Evolutionary conservation across 306 rosid species (phyloP).

Genomic region (Erythrophleum fordii): DNA sequence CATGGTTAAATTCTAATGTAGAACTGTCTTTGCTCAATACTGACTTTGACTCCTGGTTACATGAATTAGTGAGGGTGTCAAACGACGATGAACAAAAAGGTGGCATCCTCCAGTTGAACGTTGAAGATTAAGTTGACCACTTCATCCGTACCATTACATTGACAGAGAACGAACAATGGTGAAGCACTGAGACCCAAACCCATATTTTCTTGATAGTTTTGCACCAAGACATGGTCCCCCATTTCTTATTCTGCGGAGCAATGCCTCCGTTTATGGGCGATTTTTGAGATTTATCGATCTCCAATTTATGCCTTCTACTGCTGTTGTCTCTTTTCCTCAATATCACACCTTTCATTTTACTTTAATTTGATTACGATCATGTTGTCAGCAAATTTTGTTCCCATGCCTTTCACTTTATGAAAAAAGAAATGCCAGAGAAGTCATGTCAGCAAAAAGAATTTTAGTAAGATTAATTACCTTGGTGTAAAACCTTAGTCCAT

Average conservation of each 20-base stretch:
- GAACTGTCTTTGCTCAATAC: neutral
- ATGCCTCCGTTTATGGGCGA: constrained; percentile 32
- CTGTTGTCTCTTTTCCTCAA: neutral
- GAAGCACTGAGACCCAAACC: constrained; percentile 6
- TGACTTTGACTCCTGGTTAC: constrained; percentile 17
- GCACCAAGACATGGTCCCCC: neutral
- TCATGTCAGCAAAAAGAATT: neutral
- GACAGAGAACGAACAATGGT: constrained; percentile 6
- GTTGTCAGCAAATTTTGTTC: neutral
- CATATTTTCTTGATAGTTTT: neutral
- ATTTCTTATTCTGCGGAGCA: constrained; percentile 21
- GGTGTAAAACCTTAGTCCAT: constrained; percentile 2
- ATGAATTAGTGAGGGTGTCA: constrained; percentile 19
- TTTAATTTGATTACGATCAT: neutral
- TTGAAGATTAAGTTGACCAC: constrained; percentile 15
- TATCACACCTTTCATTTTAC: neutral
- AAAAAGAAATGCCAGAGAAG: neutral
- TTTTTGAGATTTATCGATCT: constrained; percentile 2
- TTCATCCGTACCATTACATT: neutral
- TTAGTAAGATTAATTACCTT: neutral
- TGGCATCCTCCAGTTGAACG: constrained; percentile 1
- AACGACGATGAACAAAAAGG: constrained; percentile 20
- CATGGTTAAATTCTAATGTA: neutral
- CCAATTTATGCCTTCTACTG: neutral
- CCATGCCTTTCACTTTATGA: neutral